Evolutionary conservation across 768 basidiomycete species (phyloP).

Genomic region (Suillus plorans): DNA sequence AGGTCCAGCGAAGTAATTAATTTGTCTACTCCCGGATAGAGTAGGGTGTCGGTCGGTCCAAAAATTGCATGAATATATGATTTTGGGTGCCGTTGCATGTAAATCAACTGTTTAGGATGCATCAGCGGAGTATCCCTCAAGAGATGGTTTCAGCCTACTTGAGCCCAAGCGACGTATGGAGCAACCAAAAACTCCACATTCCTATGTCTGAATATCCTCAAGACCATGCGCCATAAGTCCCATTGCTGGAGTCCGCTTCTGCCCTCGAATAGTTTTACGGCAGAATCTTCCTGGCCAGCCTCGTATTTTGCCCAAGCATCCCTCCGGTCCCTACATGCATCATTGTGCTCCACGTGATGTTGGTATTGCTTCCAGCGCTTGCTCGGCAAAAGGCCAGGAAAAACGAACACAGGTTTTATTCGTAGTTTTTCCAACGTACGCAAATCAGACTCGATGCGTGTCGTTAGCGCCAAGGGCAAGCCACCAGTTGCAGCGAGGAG

Average conservation of each 20-base stretch:
- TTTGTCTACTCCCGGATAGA: constrained; percentile 87
- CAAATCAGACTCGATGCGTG: constrained; percentile 89
- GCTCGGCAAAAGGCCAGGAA: constrained; percentile 82
- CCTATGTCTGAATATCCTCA: constrained; percentile 90
- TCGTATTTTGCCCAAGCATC: constrained; percentile 96
- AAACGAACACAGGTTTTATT: constrained; percentile 99
- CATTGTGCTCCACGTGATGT: constrained; percentile 54
- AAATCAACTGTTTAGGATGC: constrained; percentile 68
- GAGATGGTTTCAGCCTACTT: constrained; percentile 56
- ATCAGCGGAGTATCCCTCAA: constrained; percentile 10
- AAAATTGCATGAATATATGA: constrained; percentile 94
- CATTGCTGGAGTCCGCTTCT: constrained; percentile 72
- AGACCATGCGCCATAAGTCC: constrained; percentile 93
- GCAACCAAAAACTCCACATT: constrained; percentile 96
- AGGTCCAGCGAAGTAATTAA: constrained; percentile 90
- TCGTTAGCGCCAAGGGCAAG: constrained; percentile 82
- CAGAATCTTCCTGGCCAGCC: constrained; percentile 84
- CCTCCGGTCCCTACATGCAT: constrained; percentile 72
- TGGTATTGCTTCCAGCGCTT: constrained; percentile 64
- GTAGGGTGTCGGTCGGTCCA: constrained; percentile 85
- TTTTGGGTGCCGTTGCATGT: constrained; percentile 90
- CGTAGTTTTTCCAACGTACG: constrained; percentile 85
- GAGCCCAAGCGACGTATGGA: constrained; percentile 93
- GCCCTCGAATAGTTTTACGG: constrained; percentile 80
- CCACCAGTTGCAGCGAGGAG: constrained; percentile 95